Evolutionary conservation across 2,329 filamentous ascomycete genomes (phyloP).

Genomic region (Ophiocordyceps unilateralis): DNA sequence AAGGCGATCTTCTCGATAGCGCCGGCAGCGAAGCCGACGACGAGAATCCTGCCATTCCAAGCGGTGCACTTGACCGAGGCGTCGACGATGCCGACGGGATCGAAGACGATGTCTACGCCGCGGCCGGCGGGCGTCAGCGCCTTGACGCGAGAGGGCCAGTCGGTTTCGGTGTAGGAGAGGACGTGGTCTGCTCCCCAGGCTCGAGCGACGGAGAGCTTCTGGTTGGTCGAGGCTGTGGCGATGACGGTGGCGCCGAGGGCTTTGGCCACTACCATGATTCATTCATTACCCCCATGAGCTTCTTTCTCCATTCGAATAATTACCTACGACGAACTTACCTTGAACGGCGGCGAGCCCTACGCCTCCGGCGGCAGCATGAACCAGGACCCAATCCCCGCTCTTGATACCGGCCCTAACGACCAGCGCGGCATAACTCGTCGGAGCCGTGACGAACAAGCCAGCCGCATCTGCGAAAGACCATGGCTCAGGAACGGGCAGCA

Average conservation of each 20-base stretch:
- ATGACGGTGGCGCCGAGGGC: constrained; percentile 85
- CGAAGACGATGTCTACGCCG: constrained; percentile 85
- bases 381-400: constrained; percentile 67
- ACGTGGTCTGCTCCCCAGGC: constrained; percentile 73
- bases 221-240: constrained; percentile 66
- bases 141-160: constrained; percentile 54
- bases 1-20: constrained; percentile 81
- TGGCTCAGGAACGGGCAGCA: constrained; percentile 59
- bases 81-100: constrained; percentile 82
- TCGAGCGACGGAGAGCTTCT: constrained; percentile 65
- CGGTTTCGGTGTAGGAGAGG: constrained; percentile 53
- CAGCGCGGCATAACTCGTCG: constrained; percentile 73
- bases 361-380: constrained; percentile 84
- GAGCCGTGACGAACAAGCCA: constrained; percentile 80
- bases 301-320: too few relatives aligned
- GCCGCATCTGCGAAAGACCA: constrained; percentile 79
- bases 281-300: too few relatives aligned
- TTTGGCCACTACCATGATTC: constrained; percentile 81
- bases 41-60: constrained; percentile 78
- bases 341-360: constrained; percentile 86
- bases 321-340: too few relatives aligned
- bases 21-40: constrained; percentile 66
- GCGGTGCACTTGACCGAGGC: constrained; percentile 77
- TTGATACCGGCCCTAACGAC: constrained; percentile 64
- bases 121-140: constrained; percentile 53